These are phyloP conservation scores for Mycena indigotica DNA, from an alignment of 768 basidiomycete species.

Conservation along the genomic window DNA sequence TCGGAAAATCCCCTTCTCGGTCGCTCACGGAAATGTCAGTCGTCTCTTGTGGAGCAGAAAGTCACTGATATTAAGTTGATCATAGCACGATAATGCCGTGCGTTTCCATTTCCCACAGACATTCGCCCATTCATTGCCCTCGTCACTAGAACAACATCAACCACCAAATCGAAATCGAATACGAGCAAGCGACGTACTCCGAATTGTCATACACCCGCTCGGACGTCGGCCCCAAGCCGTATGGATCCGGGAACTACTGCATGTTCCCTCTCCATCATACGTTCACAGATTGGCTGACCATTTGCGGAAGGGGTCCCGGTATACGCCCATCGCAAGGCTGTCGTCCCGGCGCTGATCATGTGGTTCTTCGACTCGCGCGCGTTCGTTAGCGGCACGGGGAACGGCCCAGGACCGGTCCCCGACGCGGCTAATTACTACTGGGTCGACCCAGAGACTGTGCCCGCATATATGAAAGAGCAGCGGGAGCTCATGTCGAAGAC, in stretches of 20 bases:
- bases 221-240: constrained; percentile 22
- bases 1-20: constrained; percentile 19
- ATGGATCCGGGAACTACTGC: constrained; percentile 23
- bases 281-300: neutral
- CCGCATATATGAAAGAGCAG: constrained; percentile 21
- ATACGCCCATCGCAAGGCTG: constrained; percentile 7
- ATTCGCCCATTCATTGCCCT: neutral
- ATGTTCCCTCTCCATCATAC: neutral
- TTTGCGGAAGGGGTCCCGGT: constrained; percentile 20
- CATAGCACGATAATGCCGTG: neutral
- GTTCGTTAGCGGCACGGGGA: constrained; percentile 12
- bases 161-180: constrained; percentile 22
- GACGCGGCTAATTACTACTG: constrained; percentile 16
- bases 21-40: constrained; percentile 22
- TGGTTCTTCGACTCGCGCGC: constrained; percentile 26
- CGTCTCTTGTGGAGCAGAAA: neutral
- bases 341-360: constrained; percentile 18
- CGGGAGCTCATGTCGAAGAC: constrained; percentile 8
- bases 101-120: neutral
- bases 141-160: constrained; percentile 16
- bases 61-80: neutral
- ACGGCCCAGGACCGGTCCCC: constrained; percentile 13
- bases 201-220: constrained; percentile 20
- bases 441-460: constrained; percentile 22
- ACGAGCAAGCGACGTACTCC: constrained; percentile 13